Base-by-base conservation (phyloP, 306 rosid species). In the Fragaria ananassa region DNA sequence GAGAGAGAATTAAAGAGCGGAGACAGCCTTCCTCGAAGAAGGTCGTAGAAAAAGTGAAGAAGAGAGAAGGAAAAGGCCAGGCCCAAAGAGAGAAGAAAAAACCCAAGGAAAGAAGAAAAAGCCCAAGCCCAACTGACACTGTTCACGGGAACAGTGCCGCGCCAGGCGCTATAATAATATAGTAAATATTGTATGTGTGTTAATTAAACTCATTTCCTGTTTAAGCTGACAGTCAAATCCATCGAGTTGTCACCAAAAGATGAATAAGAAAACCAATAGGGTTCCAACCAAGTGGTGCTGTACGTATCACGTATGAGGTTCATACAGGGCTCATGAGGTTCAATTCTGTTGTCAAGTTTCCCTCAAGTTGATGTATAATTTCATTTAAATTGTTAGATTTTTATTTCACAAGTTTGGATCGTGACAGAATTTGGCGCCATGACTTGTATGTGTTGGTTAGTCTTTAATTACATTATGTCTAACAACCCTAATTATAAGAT, bases 181-280 rank as follows among this genome's bases (percentile, higher is more conserved):
- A n/a, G n/a, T n/a, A n/a, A n/a, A n/a, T n/a, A 1, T 0, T 41
- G 44, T 23, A 18, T 34, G 63, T 51, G 53, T 8, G 10, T 2
- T 14, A 15, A 15, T 54, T 54, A n/a, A n/a, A 54, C 27, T 25
- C 63, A n/a, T 54, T 7, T 54, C 39, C 25, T 25, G 25, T 4
- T 39, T 15, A 56, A 72, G 66, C 76, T 72, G 25, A 56, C 42
- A 23, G 76, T 72, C 67, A 72, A 72, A 18, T 54, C 63, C 51
- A 37, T 35, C 9, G 35, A 34, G 39, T 10, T 25, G 37, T 60
- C 18, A 60, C 6, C 2, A 58, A 23, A 58, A 10, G 35, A 58
- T 23, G 15, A 58, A 58, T 4, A 25, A 58, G 31, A 56, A 56
- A 56, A 25, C 18, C 62, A n/a, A 21, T 8, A 9, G 6, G 4